Evolutionary conservation across 495 filamentous ascomycete genomes (phyloP), one percentile per base, ranked within the genome.

Genomic region (Hypoxylon fragiforme): DNA sequence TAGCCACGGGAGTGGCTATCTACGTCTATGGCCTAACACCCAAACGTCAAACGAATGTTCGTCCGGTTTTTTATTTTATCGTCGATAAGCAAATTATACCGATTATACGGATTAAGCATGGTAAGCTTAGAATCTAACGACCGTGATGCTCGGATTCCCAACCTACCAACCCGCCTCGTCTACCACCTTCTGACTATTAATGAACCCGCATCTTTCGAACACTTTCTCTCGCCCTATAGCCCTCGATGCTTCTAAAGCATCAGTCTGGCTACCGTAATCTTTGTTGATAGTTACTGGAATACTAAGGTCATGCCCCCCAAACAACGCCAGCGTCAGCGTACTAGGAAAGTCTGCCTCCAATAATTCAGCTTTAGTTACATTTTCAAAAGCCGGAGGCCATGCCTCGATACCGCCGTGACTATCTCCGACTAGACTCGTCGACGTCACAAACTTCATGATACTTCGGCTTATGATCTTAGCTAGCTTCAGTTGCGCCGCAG

Each of bases 151-250:
- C n/a, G n/a, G n/a, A n/a, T n/a, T n/a, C n/a, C n/a, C n/a, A n/a
- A n/a, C n/a, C 34, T 28, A 28, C 24, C 4, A 4, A 13, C 31
- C 45, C 15, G 30, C 3, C 16, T 42, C 39, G 5, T 42, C 51
- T 9, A 43, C 36, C 6, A 48, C 52, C 31, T 48, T 55, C 16
- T 41, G 37, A 6, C 37, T 55, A 3, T 48, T 48, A 21, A 55
- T 48, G 3, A 48, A 48, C 20, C 42, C 52, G 24, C 52, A 55
- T 19, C 52, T 55, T 14, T 56, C 32, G 13, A 56, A 50, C 1
- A 56, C 3, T 14, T 44, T 56, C 45, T 56, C 45, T 45, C 45
- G 44, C 9, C n/a, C 18, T 3, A 56, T 13, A 32, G 44, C 41
- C 28, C 37, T 22, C 13, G 34, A 18, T 0, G 48, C 48, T 24